Base-by-base conservation (phyloP, 768 basidiomycete genomes). In the Tylopilus rubrobrunneus region DNA sequence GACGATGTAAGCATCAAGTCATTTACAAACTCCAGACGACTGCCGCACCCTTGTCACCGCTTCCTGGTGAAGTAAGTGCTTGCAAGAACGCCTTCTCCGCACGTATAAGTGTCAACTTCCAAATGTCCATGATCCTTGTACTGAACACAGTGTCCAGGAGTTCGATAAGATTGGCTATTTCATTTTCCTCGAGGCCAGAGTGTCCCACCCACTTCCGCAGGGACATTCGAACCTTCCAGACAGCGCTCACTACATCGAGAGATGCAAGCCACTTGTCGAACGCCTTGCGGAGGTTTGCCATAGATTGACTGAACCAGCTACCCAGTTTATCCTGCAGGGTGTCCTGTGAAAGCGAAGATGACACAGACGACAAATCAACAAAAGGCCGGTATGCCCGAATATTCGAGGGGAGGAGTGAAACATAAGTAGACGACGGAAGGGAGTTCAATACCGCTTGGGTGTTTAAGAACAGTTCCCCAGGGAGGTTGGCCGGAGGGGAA, bases 381-480 rank as follows among this genome's bases (percentile, higher is more conserved):
- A 90, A 95, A 9, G 94, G 94, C 61, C 85, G 89, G 69, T 94
- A 97, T 5, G 80, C 78, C 58, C 79, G 80, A 55, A 98, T 79
- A 54, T 75, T 79, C 1, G 75, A 63, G 0, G 93, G 92, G 0
- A 98, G 78, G 50, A 91, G 78, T 15, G 85, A 79, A 56, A 94
- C 83, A 58, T 93, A 89, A 25, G 87, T 83, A 0, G 92, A 87
- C 0, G 94, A 93, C 0, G 92, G 92, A 23, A 96, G 78, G 9
- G 78, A 77, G 25, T 78, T 73, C 19, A 98, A 76, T 27, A 96
- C 72, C 1, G 76, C 68, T 43, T 85, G 79, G 0, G 91, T 90
- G 6, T 84, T 84, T 39, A 94, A 71, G 41, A 74, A 75, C 8
- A 86, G 76, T 58, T 81, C 84, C 25, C 70, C 49, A 9, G 83